Evolutionary conservation across 768 basidiomycete genomes (phyloP), one percentile per base, ranked within the genome.

Genomic region (Leccinellum luteum): DNA sequence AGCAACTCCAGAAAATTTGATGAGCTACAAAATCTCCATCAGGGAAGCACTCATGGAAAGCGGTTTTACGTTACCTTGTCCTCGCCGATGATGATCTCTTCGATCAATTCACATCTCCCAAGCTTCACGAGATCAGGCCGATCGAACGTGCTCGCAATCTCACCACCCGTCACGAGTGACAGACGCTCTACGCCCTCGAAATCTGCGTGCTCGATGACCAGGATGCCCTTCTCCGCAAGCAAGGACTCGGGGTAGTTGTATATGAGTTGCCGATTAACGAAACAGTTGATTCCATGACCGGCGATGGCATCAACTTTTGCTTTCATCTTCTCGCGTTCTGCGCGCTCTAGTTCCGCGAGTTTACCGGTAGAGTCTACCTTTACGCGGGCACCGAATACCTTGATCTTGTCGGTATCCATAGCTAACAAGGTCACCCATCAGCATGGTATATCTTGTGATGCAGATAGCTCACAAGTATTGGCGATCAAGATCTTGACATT

Each of bases 341-440:
- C 97, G 12, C 95, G 88, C 74, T 99, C 97, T 17, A 99, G 86
- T 73, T 99, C 97, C 8, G 97, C 97, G 7, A 99, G 85, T 76
- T 99, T 98, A 52, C 95, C 91, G 3, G 97, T 96, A 48, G 91
- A 82, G 66, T 98, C 96, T 6, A 98, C 97, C 75, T 94, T 93
- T 60, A 98, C 87, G 35, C 94, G 83, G 0, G 97, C 96, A 44
- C 97, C 97, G 60, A 99, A 99, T 59, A 99, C 89, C 77, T 99
- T 99, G 80, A 98, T 97, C 74, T 99, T 99, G 77, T 99, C 97
- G 27, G 97, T 99, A 76, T 99, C 97, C 97, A 98, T 98, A 3
- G 97, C 94, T 95, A 62, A 43, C 6, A 56, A 49, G 12, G 19
- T 50, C 15, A 9, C 13, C 19, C 35, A 49, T 52, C n/a, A 56